These are phyloP conservation scores for Talaromyces sp. DNA, from an alignment of 2,329 filamentous ascomycete species.

Conservation along the genomic window DNA sequence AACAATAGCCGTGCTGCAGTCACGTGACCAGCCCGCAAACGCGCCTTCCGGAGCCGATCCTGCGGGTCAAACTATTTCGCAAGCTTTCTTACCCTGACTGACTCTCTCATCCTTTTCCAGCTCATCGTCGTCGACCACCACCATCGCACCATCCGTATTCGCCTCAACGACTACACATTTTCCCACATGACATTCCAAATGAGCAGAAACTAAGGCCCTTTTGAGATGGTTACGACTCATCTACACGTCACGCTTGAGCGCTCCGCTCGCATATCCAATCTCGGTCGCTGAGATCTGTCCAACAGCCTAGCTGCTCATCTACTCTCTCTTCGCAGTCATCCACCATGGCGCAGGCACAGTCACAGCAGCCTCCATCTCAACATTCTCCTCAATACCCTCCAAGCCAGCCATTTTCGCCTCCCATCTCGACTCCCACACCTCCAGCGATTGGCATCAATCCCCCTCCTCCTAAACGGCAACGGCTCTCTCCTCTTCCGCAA, in stretches of 20 bases:
- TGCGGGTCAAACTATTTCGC: slow-evolving; percentile 21
- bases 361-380: slow-evolving; percentile 37
- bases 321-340: slow-evolving; percentile 8
- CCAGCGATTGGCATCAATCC: slow-evolving; percentile 55
- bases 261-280: slow-evolving; percentile 36
- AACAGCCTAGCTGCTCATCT: neutral
- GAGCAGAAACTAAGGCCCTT: slow-evolving; percentile 20
- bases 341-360: slow-evolving; percentile 62
- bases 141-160: slow-evolving; percentile 4
- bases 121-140: slow-evolving; percentile 23
- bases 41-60: slow-evolving; percentile 19
- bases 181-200: neutral
- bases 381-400: slow-evolving; percentile 45
- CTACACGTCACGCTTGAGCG: slow-evolving; percentile 39
- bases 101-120: slow-evolving; percentile 12
- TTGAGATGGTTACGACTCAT: slow-evolving; percentile 42
- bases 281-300: slow-evolving; percentile 15
- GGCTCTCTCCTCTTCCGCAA: slow-evolving; percentile 66
- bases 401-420: slow-evolving; percentile 57
- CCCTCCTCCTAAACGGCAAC: slow-evolving; percentile 71
- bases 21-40: slow-evolving; percentile 30
- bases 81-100: slow-evolving; percentile 21
- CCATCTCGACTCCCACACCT: slow-evolving; percentile 59
- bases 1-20: slow-evolving; percentile 13
- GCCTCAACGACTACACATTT: neutral